Conservation (phyloP, 352 stramenopile genomes). For the Thalassiosira sp. region DNA sequence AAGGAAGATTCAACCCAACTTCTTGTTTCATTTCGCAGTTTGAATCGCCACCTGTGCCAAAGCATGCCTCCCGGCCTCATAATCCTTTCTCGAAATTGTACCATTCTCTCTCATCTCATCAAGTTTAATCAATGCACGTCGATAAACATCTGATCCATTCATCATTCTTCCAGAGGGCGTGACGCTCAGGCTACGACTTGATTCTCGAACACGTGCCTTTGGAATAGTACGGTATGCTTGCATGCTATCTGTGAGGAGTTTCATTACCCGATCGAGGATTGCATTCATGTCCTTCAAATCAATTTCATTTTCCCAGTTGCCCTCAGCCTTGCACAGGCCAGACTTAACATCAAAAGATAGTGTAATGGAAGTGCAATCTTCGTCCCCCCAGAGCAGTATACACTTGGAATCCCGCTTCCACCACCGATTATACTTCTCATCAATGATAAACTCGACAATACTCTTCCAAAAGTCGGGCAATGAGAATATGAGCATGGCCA, state of each 20-base stretch:
- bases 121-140: slow-evolving; percentile 41
- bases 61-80: slow-evolving; percentile 26
- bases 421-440: slow-evolving; percentile 23
- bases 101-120: slow-evolving; percentile 44
- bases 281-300: slow-evolving; percentile 35
- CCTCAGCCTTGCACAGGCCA: slow-evolving; percentile 22
- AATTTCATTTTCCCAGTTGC: slow-evolving; percentile 22
- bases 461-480: slow-evolving; percentile 34
- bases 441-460: slow-evolving; percentile 35
- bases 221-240: slow-evolving; percentile 11
- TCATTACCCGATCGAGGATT: slow-evolving; percentile 35
- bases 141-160: slow-evolving; percentile 35
- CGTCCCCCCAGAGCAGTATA: slow-evolving; percentile 9
- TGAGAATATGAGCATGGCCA: slow-evolving; percentile 31
- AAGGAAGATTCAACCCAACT: no score
- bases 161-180: slow-evolving; percentile 18
- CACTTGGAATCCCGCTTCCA: slow-evolving; percentile 31
- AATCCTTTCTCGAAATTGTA: slow-evolving; percentile 29
- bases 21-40: slow-evolving; percentile 3
- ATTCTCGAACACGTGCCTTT: not conserved
- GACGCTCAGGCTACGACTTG: slow-evolving; percentile 33
- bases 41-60: slow-evolving; percentile 32
- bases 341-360: slow-evolving; percentile 25
- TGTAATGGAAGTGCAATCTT: slow-evolving; percentile 23
- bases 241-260: slow-evolving; percentile 30